Evolutionary conservation across 2,329 filamentous ascomycete genomes (phyloP), one percentile per base, ranked within the genome.

Genomic region (Colletotrichum plurivorum): DNA sequence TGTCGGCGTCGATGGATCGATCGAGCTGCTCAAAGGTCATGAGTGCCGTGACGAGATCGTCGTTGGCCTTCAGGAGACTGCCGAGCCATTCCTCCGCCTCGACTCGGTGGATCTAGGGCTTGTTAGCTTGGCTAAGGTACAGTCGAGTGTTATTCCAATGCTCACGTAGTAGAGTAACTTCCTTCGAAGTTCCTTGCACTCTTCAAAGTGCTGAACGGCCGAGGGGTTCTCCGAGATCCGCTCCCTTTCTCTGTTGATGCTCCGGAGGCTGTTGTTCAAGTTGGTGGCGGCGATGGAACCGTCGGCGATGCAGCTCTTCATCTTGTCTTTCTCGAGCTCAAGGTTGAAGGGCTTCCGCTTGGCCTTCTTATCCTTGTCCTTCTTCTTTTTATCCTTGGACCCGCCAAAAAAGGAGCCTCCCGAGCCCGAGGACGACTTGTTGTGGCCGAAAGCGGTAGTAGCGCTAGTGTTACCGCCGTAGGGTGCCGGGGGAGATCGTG

Each of bases 1-100:
- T 92, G 76, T 93, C 90, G 6, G 90, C 90, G 72, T 94, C 92
- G 71, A 95, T 93, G 55, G 93, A 94, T 70, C 92, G 90, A 77
- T 99, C 95, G 71, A 98, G 89, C 74, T 98, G 93, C 80, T 98
- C 95, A 76, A 94, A 99, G 0, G 94, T 93, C 89, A 97, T 97
- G 66, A 99, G 86, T 1, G 95, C 94, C 71, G 92, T 92, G 48
- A 98, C 93, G n/a, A 99, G 90, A 80, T 97, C 93, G 75, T 99
- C 96, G 75, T 99, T 98, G 72, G 95, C 95, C 75, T 96, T 94
- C 18, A 99, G 90, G 5, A 99, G 86, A 70, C 94, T 92, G 49
- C 95, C 96, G 9, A 99, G 90, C 86, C 93, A 98, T 76, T 98
- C 91, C 76, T 98, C 95, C 9, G 90, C 92, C 78, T 97, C 94